These are phyloP conservation scores for Starmerella bombi DNA, from an alignment of 805 yeast species.

Conservation along the genomic window DNA sequence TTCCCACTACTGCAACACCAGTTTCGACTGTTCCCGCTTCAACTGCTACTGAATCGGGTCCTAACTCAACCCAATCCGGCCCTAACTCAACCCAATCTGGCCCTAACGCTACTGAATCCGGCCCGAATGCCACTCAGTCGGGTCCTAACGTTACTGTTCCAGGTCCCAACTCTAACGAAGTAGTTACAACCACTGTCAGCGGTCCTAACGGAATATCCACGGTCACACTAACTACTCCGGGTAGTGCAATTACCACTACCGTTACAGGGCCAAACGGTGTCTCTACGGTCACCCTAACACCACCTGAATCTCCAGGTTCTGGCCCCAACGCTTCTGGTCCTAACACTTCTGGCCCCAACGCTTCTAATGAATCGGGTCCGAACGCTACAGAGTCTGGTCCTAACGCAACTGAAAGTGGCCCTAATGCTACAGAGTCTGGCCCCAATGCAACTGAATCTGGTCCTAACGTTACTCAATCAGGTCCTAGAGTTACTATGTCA, in stretches of 20 bases:
- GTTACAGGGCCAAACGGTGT: neutral
- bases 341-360: neutral
- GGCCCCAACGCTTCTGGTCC: neutral
- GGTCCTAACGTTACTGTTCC: neutral
- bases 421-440: conserved; percentile 2
- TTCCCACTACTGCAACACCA: neutral
- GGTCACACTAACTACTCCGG: neutral
- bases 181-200: neutral
- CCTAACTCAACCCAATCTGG: neutral
- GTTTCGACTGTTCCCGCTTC: neutral
- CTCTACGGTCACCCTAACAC: neutral
- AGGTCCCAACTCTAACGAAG: neutral
- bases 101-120: neutral
- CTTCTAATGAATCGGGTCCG: conserved; percentile 1
- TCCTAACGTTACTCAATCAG: neutral
- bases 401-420: neutral
- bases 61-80: neutral
- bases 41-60: neutral
- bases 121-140: neutral
- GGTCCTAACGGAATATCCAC: neutral
- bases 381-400: conserved; percentile 3
- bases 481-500: neutral
- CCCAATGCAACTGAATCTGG: conserved; percentile 2
- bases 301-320: neutral
- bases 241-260: neutral